These are phyloP conservation scores for Ophiostoma ulmi DNA, from an alignment of 2,329 filamentous ascomycete genomes.

Conservation along the genomic window DNA sequence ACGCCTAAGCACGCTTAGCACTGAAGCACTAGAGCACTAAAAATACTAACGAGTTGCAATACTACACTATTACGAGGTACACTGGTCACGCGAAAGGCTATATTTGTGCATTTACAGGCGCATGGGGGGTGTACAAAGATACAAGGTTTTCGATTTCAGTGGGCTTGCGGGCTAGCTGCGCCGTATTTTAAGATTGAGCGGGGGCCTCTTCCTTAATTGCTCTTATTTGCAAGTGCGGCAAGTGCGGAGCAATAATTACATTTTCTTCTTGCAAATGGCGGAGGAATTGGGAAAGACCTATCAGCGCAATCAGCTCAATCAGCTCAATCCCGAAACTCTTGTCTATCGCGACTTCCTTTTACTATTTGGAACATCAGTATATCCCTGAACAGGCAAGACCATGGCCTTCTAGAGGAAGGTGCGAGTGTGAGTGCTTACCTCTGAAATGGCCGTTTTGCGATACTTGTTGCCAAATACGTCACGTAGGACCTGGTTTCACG, in stretches of 20 bases:
- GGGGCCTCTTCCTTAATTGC: neutral
- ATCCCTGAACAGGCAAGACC: neutral
- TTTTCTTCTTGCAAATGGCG: neutral
- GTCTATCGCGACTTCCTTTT: neutral
- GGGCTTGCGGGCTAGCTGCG: neutral
- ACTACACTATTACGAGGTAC: neutral
- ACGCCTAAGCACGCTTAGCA: neutral
- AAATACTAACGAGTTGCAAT: neutral
- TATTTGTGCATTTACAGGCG: neutral
- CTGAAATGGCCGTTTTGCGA: too few relatives aligned
- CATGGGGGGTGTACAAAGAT: too few relatives aligned
- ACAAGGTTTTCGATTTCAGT: neutral
- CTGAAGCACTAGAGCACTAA: neutral
- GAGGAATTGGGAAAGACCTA: neutral
- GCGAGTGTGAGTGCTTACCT: neutral
- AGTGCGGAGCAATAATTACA: slow-evolving; percentile 5
- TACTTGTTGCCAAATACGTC: too few relatives aligned
- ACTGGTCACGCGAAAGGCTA: neutral
- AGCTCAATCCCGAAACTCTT: neutral
- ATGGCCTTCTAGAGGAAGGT: neutral
- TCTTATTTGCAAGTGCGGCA: neutral
- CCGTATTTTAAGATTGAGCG: neutral
- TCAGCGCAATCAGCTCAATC: neutral
- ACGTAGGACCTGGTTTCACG: neutral
- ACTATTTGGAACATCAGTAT: too few relatives aligned